Conservation (phyloP, 208 protist genomes). For the Leishmania turanica region DNA sequence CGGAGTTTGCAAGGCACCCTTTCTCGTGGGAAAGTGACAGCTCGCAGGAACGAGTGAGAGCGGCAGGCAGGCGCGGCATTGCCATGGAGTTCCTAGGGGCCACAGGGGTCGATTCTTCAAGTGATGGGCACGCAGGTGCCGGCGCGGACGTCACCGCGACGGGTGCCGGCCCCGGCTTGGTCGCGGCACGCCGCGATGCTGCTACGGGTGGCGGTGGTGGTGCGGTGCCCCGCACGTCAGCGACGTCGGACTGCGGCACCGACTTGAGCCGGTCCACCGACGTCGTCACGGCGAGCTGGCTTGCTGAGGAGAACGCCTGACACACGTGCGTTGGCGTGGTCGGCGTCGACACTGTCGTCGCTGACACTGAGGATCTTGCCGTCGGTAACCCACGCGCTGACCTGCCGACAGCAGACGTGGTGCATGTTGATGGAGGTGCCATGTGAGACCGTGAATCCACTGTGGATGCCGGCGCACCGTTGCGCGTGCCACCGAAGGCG, state of each 20-base stretch:
- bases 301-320: not conserved
- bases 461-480: not conserved
- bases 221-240: constrained; percentile 8
- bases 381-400: not conserved
- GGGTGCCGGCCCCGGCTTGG: not conserved
- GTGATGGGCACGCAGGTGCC: not conserved
- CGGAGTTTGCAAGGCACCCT: not conserved
- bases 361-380: not conserved
- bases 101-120: not conserved
- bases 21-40: constrained; percentile 6
- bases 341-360: not conserved
- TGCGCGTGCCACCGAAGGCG: not conserved
- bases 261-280: constrained; percentile 5
- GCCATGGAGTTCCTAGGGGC: not conserved
- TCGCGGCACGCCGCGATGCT: constrained; percentile 9
- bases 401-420: not conserved
- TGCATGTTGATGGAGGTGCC: not conserved
- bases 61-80: not conserved
- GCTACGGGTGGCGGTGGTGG: constrained; percentile 3
- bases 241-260: constrained; percentile 7
- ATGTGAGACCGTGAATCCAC: not conserved
- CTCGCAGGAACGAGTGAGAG: constrained; percentile 1
- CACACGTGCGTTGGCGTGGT: not conserved
- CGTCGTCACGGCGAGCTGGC: constrained; percentile 4
- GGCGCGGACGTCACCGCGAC: not conserved